These are phyloP conservation scores for Kwoniella mangroviensis DNA, from an alignment of 768 basidiomycete genomes.

Conservation along the genomic window DNA sequence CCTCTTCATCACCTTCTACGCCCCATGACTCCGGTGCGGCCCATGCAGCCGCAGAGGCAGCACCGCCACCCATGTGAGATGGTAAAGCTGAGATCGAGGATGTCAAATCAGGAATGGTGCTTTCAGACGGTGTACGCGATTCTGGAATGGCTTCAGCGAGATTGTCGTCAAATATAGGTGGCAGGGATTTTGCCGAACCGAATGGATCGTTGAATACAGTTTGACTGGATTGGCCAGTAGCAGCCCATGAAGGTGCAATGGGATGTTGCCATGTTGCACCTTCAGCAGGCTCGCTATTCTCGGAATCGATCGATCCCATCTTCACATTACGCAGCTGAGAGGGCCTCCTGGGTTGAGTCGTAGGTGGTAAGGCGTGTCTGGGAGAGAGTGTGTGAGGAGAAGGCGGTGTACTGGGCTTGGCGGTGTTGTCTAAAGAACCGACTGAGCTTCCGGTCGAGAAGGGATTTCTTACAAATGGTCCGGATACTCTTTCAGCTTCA, in stretches of 20 bases:
- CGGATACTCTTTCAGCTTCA: constrained; percentile 32
- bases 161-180: constrained; percentile 8
- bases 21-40: constrained; percentile 63
- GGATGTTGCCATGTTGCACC: constrained; percentile 28
- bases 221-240: constrained; percentile 6
- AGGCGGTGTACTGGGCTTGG: constrained; percentile 38
- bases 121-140: constrained; percentile 6
- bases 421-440: constrained; percentile 29
- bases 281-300: constrained; percentile 17
- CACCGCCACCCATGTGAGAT: not conserved
- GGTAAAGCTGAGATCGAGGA: not conserved
- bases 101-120: constrained; percentile 7
- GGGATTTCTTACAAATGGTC: constrained; percentile 31
- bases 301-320: constrained; percentile 44
- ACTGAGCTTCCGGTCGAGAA: constrained; percentile 29
- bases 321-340: constrained; percentile 56
- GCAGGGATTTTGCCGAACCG: constrained; percentile 15
- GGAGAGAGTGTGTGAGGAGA: constrained; percentile 44
- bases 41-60: constrained; percentile 59
- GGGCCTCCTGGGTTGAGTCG: constrained; percentile 53
- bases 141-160: not conserved
- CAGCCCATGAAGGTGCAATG: constrained; percentile 39
- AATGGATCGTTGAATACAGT: constrained; percentile 55
- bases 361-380: constrained; percentile 32
- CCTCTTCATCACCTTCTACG: constrained; percentile 59